Base-by-base conservation (phyloP, 345 rosid genomes). In the Heritiera littoralis region DNA sequence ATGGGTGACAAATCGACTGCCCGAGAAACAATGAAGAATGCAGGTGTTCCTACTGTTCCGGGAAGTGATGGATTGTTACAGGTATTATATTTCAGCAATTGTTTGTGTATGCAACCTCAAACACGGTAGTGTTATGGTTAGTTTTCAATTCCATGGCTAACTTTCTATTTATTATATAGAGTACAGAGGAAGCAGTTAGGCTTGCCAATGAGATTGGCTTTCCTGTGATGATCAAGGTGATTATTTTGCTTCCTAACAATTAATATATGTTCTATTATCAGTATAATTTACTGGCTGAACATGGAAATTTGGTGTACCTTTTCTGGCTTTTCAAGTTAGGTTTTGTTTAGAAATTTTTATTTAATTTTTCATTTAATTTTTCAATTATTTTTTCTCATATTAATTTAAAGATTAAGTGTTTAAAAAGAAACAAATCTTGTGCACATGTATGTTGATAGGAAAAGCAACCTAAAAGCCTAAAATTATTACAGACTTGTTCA, bases 1-100 rank as follows among this genome's bases (percentile, higher is more conserved):
- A 96, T 96, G 99, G 99, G 99, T 77, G 99, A 96, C 88, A 96
- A 96, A 87, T 79, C 99, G 79, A 93, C 98, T 72, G 98, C 98
- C n/a, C 87, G 99, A 81, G 99, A 93, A 76, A 96, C 99, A 52
- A 96, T 93, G 99, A 96, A 96, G 89, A 93, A 89, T 85, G 98
- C 99, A 38, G 93, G 97, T 75, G 99, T 96, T 80, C 99, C 98
- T 20, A 96, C 99, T 48, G 99, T 96, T 46, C 99, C 99, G 1
- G 98, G 99, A 80, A 96, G 99, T 87, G 99, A 87, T 84, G 99
- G 99, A 60, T 84, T 96, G 79, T 86, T 96, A 84, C 89, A 90
- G 97, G 98, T 93, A 85, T 58, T 51, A 13, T 18, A 28, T 64
- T 77, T 79, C 48, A 51, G 18, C 38, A n/a, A 13, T 74, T 45